These are phyloP conservation scores for Cyanodermella asteris DNA, from an alignment of 2,329 filamentous ascomycete species.

Conservation along the genomic window DNA sequence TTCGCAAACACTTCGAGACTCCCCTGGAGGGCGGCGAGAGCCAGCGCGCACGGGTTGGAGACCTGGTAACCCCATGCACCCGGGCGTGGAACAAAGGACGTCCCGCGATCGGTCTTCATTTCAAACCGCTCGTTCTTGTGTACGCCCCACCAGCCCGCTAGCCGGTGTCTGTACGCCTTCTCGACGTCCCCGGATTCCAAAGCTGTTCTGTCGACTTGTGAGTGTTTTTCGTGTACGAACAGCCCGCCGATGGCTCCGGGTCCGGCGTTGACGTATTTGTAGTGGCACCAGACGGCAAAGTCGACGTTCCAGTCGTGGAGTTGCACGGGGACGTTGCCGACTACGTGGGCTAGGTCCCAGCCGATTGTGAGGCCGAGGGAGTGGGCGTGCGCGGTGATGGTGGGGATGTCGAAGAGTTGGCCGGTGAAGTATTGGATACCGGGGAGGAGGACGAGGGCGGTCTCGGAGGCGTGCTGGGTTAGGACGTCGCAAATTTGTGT, in stretches of 20 bases:
- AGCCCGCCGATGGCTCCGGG: conserved; percentile 60
- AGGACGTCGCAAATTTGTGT: conserved; percentile 51
- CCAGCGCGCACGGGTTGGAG: conserved; percentile 64
- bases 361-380: conserved; percentile 50
- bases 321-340: conserved; percentile 56
- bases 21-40: conserved; percentile 52
- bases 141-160: conserved; percentile 74
- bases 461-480: conserved; percentile 47
- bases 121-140: conserved; percentile 56
- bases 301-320: conserved; percentile 82
- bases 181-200: conserved; percentile 14
- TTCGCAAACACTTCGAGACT: conserved; percentile 53
- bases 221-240: conserved; percentile 61
- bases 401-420: conserved; percentile 63
- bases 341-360: conserved; percentile 77
- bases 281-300: conserved; percentile 82
- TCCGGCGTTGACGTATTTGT: conserved; percentile 82
- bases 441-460: conserved; percentile 59
- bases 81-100: conserved; percentile 34
- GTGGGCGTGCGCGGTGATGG: conserved; percentile 59
- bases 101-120: conserved; percentile 31
- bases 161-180: conserved; percentile 37
- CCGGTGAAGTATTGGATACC: conserved; percentile 87
- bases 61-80: conserved; percentile 67
- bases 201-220: conserved; percentile 19